Evolutionary conservation across 345 rosid genomes (phyloP).

Genomic region (Syzygium aqueum): DNA sequence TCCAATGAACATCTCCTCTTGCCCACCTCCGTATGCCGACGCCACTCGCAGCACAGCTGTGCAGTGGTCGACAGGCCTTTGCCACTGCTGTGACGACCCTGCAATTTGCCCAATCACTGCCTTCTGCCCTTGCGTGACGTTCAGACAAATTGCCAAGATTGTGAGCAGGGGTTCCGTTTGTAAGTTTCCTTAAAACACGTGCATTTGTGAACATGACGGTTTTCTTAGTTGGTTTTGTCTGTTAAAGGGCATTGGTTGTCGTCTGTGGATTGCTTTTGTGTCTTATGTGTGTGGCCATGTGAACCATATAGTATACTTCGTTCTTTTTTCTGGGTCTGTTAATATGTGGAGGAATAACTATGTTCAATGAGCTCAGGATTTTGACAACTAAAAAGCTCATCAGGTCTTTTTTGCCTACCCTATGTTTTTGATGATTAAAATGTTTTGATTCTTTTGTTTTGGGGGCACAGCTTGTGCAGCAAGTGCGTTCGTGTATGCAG

Average conservation of each 20-base stretch:
- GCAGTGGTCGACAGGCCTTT: conserved; percentile 41
- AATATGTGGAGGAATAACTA: not conserved
- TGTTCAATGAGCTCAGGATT: not conserved
- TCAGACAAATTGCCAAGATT: conserved; percentile 38
- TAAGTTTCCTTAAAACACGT: conserved; percentile 5
- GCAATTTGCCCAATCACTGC: conserved; percentile 30
- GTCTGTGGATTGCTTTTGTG: not conserved
- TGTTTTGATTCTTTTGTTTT: not conserved
- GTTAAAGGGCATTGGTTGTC: not conserved
- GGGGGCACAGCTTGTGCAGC: conserved; percentile 25
- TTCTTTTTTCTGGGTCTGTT: not conserved
- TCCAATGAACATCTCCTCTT: conserved; percentile 14
- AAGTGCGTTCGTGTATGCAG: conserved; percentile 31
- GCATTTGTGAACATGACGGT: not conserved
- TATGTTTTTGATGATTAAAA: not conserved
- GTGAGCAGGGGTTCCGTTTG: conserved; percentile 27
- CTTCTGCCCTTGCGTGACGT: conserved; percentile 39
- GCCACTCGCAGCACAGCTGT: not conserved
- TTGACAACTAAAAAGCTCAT: not conserved
- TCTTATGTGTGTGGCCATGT: not conserved
- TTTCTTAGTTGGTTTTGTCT: not conserved
- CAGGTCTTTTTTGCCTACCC: not conserved
- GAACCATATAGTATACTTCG: no score
- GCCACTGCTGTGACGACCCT: conserved; percentile 38
- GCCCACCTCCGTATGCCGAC: conserved; percentile 3